Evolutionary conservation across 2,329 filamentous ascomycete genomes (phyloP), one percentile per base, ranked within the genome.

Genomic region (Hysterium pulicare): DNA sequence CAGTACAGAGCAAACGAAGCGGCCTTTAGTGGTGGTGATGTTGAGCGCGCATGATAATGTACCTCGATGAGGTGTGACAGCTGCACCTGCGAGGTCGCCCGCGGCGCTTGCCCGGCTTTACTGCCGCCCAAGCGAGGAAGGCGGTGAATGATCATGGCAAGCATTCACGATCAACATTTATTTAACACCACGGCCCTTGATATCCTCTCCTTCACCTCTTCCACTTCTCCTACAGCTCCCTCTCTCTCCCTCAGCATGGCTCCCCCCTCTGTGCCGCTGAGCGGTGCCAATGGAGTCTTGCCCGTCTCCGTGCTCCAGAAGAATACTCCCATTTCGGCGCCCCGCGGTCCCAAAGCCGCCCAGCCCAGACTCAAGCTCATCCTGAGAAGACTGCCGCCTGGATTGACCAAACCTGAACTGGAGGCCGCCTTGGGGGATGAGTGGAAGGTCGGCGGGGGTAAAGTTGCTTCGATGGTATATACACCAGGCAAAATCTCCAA

Each of bases 331-430:
- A 41, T 52, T 9, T 57, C 61, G 15, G 41, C 58, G 2, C 50
- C 63, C 43, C 63, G 61, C 38, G 61, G 61, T 13, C 60, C 62
- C 44, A 67, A 64, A 37, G 54, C 61, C 23, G 76, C 78, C 52
- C 66, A 74, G 15, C 77, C 82, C 43, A 86, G 87, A 45, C 78
- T 94, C 58, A 97, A 97, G 73, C 77, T 95, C 10, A 76, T 94
- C 19, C 76, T 96, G 41, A 83, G 94, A 40, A 81, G 91, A 44
- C 78, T 98, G 3, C 88, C 93, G 8, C 90, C 93, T 1, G 88
- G 86, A 7, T 75, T 98, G 64, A 94, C 87, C 0, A 79, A 87
- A 58, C 68, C 76, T 1, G 93, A 98, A 58, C 91, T 94, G 49
- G 74, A 83, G 55, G 67, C 71, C 11, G 76, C 82, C 7, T 65